Evolutionary conservation across 2,329 filamentous ascomycete genomes (phyloP), one percentile per base, ranked within the genome.

Genomic region (Clonostachys chloroleuca): DNA sequence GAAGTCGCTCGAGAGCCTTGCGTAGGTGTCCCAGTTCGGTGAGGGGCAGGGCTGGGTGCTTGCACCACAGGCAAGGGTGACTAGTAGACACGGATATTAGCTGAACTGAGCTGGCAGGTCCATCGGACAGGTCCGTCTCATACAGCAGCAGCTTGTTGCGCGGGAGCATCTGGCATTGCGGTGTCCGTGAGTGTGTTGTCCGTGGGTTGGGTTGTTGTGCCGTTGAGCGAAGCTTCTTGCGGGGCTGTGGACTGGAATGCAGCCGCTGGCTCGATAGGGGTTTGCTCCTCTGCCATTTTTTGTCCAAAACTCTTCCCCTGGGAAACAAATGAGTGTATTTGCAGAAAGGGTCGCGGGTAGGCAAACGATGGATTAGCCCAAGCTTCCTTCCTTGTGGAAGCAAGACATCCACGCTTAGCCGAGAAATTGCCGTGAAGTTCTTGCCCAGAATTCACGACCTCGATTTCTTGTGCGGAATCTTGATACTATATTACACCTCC

Each of bases 1-100:
- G 80, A 83, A 8, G 76, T 70, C 10, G 80, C 77, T 54, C 81
- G 71, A 35, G 79, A 83, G 52, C 69, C 66, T 49, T 68, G 63
- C 47, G 69, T 67, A 52, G 71, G 77, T 14, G 80, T 82, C 49
- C 73, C 71, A 37, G 67, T 77, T 48, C 77, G 66, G 7, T 61
- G 63, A 12, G 69, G 65, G 17, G 67, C 60, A 13, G 73, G 70
- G 40, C 70, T 73, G 10, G 71, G 66, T n/a, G 61, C 60, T 47
- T 65, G 52, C 17, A 59, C 52, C 20, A 54, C 57, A 6, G 67
- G 64, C 12, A 65, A 65, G 14, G 71, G 72, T 8, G 68, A 72
- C 54, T 73, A 62, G 58, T 61, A 42, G 24, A 30, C 39, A 48
- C 14, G 16, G 17, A 33, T 42, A 40, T 40, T 30, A 30, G 24